Base-by-base conservation (phyloP, 2,329 filamentous ascomycete genomes). In the Aspergillus niger region DNA sequence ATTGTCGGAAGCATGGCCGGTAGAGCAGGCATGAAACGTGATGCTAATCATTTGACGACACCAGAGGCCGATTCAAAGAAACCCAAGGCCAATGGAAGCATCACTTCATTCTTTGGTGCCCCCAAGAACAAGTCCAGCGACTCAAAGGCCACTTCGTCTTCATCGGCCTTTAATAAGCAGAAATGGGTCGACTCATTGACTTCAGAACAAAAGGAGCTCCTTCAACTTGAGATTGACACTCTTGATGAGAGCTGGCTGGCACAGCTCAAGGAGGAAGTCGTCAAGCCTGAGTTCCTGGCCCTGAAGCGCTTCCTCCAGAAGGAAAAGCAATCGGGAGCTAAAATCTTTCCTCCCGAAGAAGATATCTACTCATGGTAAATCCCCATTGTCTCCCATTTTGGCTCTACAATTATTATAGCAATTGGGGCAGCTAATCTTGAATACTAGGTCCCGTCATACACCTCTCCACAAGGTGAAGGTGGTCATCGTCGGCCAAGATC, bases 401-500 rank as follows among this genome's bases (percentile, higher is more conserved):
- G 32, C 44, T 26, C 47, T 11, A 20, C n/a, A 6, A 10, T 13
- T 15, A 1, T 10, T 22, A 22, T 7, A 38, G 39, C 26, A 28
- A 30, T 55, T 2, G 4, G 17, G 4, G 6, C 15, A 8, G 55
- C 67, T 73, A 64, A 73, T 61, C 41, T 43, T n/a, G 36, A 13
- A 36, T 60, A 44, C n/a, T 61, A 97, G 94, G 94, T 97, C 94
- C 62, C 90, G 92, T 26, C 90, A 96, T 76, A 97, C 94, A 0
- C 93, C 95, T 7, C 88, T 99, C 69, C 81, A 89, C 79, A 89
- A 84, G 13, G 93, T 98, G 75, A 97, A 96, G 77, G 90, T 91
- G 59, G 93, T 99, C 62, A 92, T 99, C 72, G 78, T 98, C 57
- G 95, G 95, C 66, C 95, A 99, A 80, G 95, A 99, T 75, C 95